Percentiles rank a stretch among this genome's conserved stretches.
Evolutionary conservation across 75 land plant genomes (phyloP).

Genomic region (Cunninghamia lanceolata): DNA sequence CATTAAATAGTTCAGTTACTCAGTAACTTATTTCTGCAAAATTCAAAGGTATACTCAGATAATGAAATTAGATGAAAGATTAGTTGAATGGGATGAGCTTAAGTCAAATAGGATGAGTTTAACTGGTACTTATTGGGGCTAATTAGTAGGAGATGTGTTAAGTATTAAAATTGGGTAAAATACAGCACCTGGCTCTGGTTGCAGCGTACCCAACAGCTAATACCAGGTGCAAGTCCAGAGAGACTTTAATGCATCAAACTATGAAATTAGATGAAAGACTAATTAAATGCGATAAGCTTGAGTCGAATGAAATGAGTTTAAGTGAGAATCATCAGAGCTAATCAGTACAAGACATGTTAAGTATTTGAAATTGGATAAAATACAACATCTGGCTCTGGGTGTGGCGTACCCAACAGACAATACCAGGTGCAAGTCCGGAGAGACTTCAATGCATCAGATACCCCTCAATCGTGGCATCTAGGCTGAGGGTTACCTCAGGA

Average conservation of each 20-base stretch:
- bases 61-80: neutral
- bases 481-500: neutral
- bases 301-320: too few species aligned
- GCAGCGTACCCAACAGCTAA: neutral
- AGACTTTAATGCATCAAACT: neutral
- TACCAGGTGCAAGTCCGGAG: neutral
- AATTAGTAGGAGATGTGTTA: too few species aligned
- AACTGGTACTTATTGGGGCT: too few species aligned
- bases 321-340: too few species aligned
- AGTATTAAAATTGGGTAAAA: neutral
- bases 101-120: too few species aligned
- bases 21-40: too few species aligned
- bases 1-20: neutral
- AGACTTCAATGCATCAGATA: neutral
- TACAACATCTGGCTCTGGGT: too few species aligned
- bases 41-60: neutral
- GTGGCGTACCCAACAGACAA: neutral
- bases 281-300: too few species aligned
- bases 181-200: neutral
- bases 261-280: too few species aligned
- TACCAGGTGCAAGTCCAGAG: neutral
- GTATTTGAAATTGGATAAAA: too few species aligned
- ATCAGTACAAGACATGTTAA: too few species aligned
- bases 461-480: neutral
- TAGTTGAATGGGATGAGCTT: neutral